Evolutionary conservation across 106 monocot species (phyloP).

Genomic region (Allium sativum): DNA sequence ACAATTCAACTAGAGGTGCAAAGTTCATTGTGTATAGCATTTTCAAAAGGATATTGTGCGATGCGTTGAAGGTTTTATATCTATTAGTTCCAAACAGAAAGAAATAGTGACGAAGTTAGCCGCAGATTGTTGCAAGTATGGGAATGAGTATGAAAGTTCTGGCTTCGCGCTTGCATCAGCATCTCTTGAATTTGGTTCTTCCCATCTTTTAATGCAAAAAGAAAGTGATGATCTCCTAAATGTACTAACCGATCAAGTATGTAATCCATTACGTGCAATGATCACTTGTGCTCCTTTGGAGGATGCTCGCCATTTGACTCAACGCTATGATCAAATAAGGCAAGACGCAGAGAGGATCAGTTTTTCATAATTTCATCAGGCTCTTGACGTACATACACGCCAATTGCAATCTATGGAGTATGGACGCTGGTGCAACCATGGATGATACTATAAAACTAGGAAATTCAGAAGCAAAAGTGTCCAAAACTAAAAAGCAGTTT

Average conservation of each 20-base stretch:
- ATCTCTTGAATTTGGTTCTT: conserved; percentile 65
- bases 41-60: conserved; percentile 63
- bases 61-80: conserved; percentile 52
- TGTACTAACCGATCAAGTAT: conserved; percentile 67
- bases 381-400: conserved; percentile 60
- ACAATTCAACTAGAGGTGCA: conserved; percentile 62
- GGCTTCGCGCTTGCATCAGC: conserved; percentile 59
- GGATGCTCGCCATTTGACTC: conserved; percentile 87
- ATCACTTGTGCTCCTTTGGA: conserved; percentile 84
- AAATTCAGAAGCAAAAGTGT: conserved; percentile 70
- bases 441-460: conserved; percentile 58
- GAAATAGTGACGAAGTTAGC: conserved; percentile 90
- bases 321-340: conserved; percentile 65
- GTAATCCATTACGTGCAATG: conserved; percentile 68
- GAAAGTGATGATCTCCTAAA: conserved; percentile 68
- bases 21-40: conserved; percentile 50
- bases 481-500: conserved; percentile 52
- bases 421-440: conserved; percentile 35
- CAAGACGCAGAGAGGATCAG: conserved; percentile 69
- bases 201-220: conserved; percentile 60
- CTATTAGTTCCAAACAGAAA: conserved; percentile 65
- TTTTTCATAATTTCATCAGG: conserved; percentile 20
- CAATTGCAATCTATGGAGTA: conserved; percentile 61
- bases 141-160: conserved; percentile 41
- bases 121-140: conserved; percentile 77